Evolutionary conservation across 1,139 yeast genomes (phyloP), one percentile per base, ranked within the genome.

Genomic region (Geotrichum klebahnii): DNA sequence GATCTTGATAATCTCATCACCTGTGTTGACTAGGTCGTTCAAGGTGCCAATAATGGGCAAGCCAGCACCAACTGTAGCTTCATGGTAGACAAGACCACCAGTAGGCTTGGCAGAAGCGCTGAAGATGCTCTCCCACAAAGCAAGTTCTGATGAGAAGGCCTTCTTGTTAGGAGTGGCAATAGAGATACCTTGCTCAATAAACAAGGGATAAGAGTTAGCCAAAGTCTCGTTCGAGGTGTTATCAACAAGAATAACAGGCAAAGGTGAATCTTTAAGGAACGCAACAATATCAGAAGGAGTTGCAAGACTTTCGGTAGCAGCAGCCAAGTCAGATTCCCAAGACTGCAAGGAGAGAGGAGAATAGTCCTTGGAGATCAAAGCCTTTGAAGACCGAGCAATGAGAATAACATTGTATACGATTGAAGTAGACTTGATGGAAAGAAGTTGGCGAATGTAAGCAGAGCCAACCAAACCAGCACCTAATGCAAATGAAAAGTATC

Each of bases 11-110:
- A 94, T 80, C 70, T 87, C 81, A 69, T 92, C 98, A 57, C 98
- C 98, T 50, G 98, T 92, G 56, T 79, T 77, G 45, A 92, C 76
- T 68, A 92, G 76, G 67, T 92, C 98, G 64, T 81, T 84, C 64
- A 92, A 75, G 50, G 97, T 87, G 45, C 89, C 83, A 61, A 92
- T 81, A 57, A 92, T 81, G 55, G 99, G 99, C 66, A 94, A 77
- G 51, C 97, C 99, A 37, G 98, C 98, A 64, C 97, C 98, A 52
- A 92, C 98, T n/a, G 97, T 87, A 47, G 97, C 95, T 75, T 94
- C 98, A 65, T 92, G 98, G 74, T 88, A 90, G 41, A 89, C 95
- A 57, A 90, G 75, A 34, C 95, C 95, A 47, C 84, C 85, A 31
- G 73, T 71, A 43, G 75, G 73, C 37, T 68, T 65, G 10, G 74